Base-by-base conservation (phyloP, 148 eudicot species). In the Mesembryanthemum crystallinum region DNA sequence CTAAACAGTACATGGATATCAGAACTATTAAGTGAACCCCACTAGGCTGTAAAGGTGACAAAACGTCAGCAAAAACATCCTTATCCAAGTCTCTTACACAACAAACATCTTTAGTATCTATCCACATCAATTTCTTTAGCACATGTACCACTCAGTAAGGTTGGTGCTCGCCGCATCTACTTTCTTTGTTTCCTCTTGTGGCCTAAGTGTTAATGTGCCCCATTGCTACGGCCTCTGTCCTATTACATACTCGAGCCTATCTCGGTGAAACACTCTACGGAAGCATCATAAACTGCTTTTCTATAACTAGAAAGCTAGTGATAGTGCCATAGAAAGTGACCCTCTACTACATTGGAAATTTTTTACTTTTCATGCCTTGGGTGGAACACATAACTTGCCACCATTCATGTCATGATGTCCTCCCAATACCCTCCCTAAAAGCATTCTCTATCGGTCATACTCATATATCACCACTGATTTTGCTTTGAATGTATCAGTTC, bases 101-200 rank as follows among this genome's bases (percentile, higher is more conserved):
- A 62, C 29, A 11, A 62, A 49, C 27, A 63, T 23, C 33, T 74
- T 74, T 49, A 33, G 33, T 28, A 63, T 62, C 18, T 54, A 55
- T 39, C 76, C 21, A 63, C 62, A 74, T 58, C 67, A 67, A 68
- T 33, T 33, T 61, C 78, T 60, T 61, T 60, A 64, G 67, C 67
- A 65, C 76, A 74, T 68, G 78, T 69, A 74, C 74, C 76, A 64
- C 64, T 49, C 33, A 74, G 68, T 57, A 74, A 74, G 73, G 82
- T 60, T 74, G 82, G 78, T 79, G 78, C 78, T 74, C 78, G 74
- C 78, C 82, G 82, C 82, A 79, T 79, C 42, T 70, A 32, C 76
- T 78, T 64, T 78, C 72, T 64, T 67, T 67, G 25, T 69, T 68
- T 15, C 25, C 72, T 37, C 30, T 29, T 25, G 52, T 55, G 73